Percentiles rank a stretch among this genome's conserved stretches.
Evolutionary conservation across 805 yeast genomes (phyloP).

Genomic region (Candida tammaniensis): DNA sequence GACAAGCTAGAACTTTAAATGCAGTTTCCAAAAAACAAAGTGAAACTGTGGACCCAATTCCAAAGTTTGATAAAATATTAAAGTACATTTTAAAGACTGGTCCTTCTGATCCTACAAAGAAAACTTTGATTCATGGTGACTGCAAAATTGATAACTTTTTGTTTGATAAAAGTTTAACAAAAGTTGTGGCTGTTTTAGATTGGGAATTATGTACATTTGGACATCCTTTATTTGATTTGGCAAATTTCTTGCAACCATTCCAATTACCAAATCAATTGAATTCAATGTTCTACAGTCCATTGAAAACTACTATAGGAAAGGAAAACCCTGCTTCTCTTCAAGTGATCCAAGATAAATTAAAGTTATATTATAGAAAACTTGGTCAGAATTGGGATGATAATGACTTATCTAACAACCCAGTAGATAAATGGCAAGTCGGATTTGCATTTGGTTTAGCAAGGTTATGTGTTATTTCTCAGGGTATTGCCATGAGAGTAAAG

Average conservation of each 20-base stretch:
- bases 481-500: conserved; percentile 54
- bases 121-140: conserved; percentile 60
- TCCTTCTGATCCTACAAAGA: conserved; percentile 46
- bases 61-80: conserved; percentile 41
- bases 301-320: conserved; percentile 28
- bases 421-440: conserved; percentile 49
- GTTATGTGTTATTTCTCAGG: conserved; percentile 57
- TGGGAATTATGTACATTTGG: conserved; percentile 69
- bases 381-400: conserved; percentile 27
- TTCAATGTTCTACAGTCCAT: conserved; percentile 22
- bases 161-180: conserved; percentile 50
- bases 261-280: conserved; percentile 41
- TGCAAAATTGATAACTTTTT: conserved; percentile 63
- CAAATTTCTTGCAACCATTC: conserved; percentile 57
- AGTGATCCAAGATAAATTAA: conserved; percentile 11
- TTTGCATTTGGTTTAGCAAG: conserved; percentile 55
- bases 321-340: conserved; percentile 23
- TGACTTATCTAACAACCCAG: conserved; percentile 42
- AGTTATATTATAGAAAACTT: conserved; percentile 23
- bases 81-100: conserved; percentile 40
- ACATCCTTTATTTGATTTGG: conserved; percentile 60
- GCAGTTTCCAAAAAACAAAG: conserved; percentile 39
- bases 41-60: conserved; percentile 45
- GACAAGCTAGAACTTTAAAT: conserved; percentile 50
- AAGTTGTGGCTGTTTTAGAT: conserved; percentile 55